These are phyloP conservation scores for Calonectria pteridis DNA, from an alignment of 2,329 filamentous ascomycete genomes.

Conservation along the genomic window DNA sequence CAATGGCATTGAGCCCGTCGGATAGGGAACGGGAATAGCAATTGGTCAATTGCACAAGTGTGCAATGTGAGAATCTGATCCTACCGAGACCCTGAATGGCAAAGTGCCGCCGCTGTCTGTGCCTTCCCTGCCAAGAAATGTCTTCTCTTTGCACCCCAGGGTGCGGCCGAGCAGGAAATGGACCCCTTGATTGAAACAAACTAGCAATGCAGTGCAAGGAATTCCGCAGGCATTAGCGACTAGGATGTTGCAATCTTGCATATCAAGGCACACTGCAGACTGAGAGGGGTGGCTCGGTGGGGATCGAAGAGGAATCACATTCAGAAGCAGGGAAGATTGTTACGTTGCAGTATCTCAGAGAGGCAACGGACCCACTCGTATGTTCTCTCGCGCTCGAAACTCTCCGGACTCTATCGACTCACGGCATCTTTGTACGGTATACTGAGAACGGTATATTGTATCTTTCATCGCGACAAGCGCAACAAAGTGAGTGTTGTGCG, in stretches of 20 bases:
- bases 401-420: not conserved
- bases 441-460: not conserved
- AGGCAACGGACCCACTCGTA: not conserved
- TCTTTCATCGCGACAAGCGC: not conserved
- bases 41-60: not conserved
- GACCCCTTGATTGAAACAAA: not conserved
- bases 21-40: not conserved
- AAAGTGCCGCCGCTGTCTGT: not conserved
- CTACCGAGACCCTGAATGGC: not conserved
- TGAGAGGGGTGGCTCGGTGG: not conserved
- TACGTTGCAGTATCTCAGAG: not conserved
- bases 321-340: constrained; percentile 1
- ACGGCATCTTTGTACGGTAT: no score
- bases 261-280: not conserved
- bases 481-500: not conserved
- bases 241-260: not conserved
- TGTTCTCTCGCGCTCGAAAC: not conserved
- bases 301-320: not conserved
- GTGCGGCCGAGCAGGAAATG: not conserved
- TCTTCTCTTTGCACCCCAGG: not conserved
- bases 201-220: not conserved
- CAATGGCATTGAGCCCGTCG: not conserved
- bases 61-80: no score
- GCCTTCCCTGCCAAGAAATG: no score
- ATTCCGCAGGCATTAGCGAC: not conserved